Evolutionary conservation across 2,329 filamentous ascomycete species (phyloP).

Genomic region (Rhinocladiella similis): DNA sequence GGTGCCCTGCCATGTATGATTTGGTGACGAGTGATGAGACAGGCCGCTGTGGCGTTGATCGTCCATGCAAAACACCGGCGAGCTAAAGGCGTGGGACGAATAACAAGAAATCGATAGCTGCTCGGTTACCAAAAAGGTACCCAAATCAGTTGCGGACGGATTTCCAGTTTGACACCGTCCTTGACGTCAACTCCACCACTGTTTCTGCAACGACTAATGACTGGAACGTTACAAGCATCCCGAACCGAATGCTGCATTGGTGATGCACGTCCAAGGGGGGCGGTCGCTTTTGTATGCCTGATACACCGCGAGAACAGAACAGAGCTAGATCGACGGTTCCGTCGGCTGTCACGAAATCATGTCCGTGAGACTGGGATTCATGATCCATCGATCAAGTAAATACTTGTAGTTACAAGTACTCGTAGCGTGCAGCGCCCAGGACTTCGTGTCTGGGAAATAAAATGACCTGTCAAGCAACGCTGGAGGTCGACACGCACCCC

Average conservation of each 20-base stretch:
- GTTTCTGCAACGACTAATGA: too few relatives aligned
- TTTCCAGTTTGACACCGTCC: neutral
- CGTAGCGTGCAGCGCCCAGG: too few relatives aligned
- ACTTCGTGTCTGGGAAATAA: too few relatives aligned
- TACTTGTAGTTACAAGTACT: too few relatives aligned
- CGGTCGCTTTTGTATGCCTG: too few relatives aligned
- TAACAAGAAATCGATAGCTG: neutral
- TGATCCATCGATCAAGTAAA: too few relatives aligned
- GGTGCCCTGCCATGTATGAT: neutral
- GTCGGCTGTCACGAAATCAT: neutral
- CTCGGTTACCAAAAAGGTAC: neutral
- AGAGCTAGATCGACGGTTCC: neutral
- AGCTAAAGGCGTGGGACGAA: neutral
- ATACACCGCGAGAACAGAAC: neutral
- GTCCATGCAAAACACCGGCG: neutral
- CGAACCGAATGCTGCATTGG: neutral
- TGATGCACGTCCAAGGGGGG: too few relatives aligned
- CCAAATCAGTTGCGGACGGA: neutral
- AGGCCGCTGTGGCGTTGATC: neutral
- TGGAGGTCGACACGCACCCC: too few relatives aligned
- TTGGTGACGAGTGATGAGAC: neutral
- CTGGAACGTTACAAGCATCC: neutral
- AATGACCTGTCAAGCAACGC: neutral
- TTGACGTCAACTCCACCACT: neutral
- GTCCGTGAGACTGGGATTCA: neutral